Conservation (phyloP, 257 asterid genomes). For the Lithospermum erythrorhizon region DNA sequence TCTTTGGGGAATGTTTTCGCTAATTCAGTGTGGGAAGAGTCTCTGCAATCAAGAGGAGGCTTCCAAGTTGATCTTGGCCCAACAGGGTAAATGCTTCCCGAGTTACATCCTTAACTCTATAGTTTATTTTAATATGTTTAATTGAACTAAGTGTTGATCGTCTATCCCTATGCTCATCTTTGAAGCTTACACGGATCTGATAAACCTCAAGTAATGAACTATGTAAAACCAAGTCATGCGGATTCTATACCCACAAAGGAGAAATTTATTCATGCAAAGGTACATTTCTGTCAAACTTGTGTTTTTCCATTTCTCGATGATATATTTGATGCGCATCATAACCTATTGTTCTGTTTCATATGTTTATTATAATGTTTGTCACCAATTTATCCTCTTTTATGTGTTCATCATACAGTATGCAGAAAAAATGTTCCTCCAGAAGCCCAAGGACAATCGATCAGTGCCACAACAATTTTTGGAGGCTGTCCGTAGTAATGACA, state of each 20-base stretch:
- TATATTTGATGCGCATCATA: not conserved
- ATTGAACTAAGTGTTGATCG: slow-evolving; percentile 14
- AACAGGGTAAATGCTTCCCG: slow-evolving; percentile 43
- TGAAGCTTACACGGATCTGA: slow-evolving; percentile 65
- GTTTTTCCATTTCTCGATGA: not conserved
- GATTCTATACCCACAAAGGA: slow-evolving; percentile 86
- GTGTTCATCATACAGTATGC: slow-evolving; percentile 51
- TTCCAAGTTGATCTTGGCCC: slow-evolving; percentile 61
- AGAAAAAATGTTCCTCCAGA: slow-evolving; percentile 74
- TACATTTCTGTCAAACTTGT: slow-evolving; percentile 9
- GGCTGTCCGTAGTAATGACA: slow-evolving; percentile 74
- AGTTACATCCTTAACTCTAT: slow-evolving; percentile 1
- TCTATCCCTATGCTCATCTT: slow-evolving; percentile 12
- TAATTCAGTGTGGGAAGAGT: slow-evolving; percentile 91
- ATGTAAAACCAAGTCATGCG: slow-evolving; percentile 64
- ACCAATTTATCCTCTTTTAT: not conserved
- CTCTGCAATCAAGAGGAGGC: slow-evolving; percentile 63
- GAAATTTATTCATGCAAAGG: slow-evolving; percentile 94
- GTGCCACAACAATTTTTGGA: slow-evolving; percentile 75
- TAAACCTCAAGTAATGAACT: slow-evolving; percentile 47
- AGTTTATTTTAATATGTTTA: slow-evolving; percentile 2
- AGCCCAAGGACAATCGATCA: slow-evolving; percentile 47
- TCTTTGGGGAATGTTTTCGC: slow-evolving; percentile 84
- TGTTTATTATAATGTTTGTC: too few relatives aligned
- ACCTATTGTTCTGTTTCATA: not conserved